These are phyloP conservation scores for Coemansia sp. DNA, from an alignment of 192 early-diverging fungal species.

Conservation along the genomic window DNA sequence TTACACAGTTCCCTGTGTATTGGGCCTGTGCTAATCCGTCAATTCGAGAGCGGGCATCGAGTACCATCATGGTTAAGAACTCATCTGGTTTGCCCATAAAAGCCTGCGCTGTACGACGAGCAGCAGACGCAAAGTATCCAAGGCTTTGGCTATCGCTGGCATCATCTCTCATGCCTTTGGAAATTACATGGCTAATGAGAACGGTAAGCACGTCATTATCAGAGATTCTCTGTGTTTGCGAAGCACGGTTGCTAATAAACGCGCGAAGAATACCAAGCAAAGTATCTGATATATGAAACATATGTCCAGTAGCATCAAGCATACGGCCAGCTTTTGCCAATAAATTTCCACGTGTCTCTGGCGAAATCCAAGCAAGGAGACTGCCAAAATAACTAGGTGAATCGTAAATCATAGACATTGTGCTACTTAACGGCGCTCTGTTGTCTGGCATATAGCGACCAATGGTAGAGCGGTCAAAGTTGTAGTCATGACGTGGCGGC, in stretches of 20 bases:
- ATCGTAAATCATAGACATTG: conserved; percentile 16
- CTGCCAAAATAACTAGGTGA: conserved; percentile 5
- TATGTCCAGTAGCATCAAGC: conserved; percentile 1
- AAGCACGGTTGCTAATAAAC: neutral
- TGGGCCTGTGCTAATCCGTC: neutral
- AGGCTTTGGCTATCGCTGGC: neutral
- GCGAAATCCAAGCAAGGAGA: conserved; percentile 13
- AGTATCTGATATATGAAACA: conserved; percentile 14
- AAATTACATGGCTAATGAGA: conserved; percentile 4
- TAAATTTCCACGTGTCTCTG: conserved; percentile 4
- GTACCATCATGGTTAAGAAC: conserved; percentile 10
- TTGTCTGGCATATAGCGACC: conserved; percentile 14
- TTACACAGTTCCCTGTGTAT: conserved; percentile 9
- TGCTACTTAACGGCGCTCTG: conserved; percentile 5
- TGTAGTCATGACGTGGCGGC: neutral
- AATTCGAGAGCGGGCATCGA: conserved; percentile 16
- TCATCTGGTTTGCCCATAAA: neutral
- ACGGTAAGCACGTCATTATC: conserved; percentile 26
- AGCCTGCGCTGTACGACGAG: neutral
- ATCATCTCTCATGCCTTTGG: neutral
- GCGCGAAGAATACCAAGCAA: conserved; percentile 1
- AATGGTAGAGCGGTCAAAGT: conserved; percentile 35
- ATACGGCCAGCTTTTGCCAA: neutral
- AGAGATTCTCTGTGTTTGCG: neutral
- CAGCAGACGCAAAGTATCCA: neutral